These are phyloP conservation scores for Lichtheimia hyalospora DNA, from an alignment of 371 early-diverging fungal genomes.

Conservation along the genomic window DNA sequence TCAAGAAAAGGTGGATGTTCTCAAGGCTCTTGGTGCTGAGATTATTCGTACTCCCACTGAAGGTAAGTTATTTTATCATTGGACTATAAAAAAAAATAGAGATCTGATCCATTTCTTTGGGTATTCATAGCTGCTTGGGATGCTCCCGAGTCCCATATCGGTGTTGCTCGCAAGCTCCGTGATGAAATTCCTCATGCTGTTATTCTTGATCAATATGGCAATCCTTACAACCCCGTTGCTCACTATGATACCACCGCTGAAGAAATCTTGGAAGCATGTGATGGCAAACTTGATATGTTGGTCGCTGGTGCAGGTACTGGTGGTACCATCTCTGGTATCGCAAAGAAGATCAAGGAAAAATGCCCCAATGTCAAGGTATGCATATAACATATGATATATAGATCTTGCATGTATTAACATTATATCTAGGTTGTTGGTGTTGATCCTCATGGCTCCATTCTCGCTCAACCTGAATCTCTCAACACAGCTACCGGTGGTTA, in stretches of 20 bases:
- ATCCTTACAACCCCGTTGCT: constrained; percentile 94
- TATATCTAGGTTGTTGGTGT: constrained; percentile 81
- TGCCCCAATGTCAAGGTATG: constrained; percentile 80
- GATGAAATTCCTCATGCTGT: constrained; percentile 92
- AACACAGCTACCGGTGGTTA: constrained; percentile 64
- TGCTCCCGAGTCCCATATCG: constrained; percentile 96
- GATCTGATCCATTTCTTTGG: not conserved
- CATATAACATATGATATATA: constrained; percentile 1
- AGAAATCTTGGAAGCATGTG: constrained; percentile 83
- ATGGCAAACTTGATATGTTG: constrained; percentile 93
- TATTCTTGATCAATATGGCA: constrained; percentile 94
- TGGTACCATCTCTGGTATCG: constrained; percentile 96
- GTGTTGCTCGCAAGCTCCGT: constrained; percentile 90
- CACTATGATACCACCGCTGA: constrained; percentile 95
- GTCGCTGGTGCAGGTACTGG: constrained; percentile 97
- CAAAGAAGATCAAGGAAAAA: constrained; percentile 90
- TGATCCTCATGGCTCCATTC: constrained; percentile 93
- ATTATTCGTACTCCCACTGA: constrained; percentile 98
- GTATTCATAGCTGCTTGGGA: constrained; percentile 84
- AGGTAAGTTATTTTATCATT: constrained; percentile 19
- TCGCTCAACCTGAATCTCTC: constrained; percentile 85
- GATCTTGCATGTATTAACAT: not conserved
- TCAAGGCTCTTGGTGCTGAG: constrained; percentile 96
- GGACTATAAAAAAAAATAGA: too few species aligned
- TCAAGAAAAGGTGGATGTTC: constrained; percentile 95